Base-by-base conservation (phyloP, 306 rosid species). In the Rosa lucieae region DNA sequence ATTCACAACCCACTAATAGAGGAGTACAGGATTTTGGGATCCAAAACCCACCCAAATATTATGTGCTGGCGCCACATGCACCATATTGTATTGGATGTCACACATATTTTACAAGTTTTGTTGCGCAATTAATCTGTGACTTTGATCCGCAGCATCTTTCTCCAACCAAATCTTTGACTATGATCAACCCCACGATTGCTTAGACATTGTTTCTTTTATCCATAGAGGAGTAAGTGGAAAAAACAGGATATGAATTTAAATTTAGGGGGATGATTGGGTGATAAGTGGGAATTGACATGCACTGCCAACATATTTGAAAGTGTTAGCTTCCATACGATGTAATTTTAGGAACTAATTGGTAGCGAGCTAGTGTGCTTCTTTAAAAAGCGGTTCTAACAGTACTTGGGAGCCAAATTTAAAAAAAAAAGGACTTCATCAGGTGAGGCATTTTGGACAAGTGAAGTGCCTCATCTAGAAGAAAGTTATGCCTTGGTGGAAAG, bases 21-120 rank as follows among this genome's bases (percentile, higher is more conserved):
- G 71, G 79, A 61, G 67, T 21, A 61, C 71, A 63, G 46, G 79
- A 75, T 75, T 75, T 75, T 29, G 71, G 35, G 79, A 75, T 75
- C 79, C 15, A 29, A 75, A 44, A 61, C 70, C 47, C 79, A 75
- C 79, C 59, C n/a, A 75, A 75, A 15, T 18, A 66, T 61, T 21
- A 75, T 17, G 79, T 61, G 79, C 46, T 75, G 79, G 71, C 59
- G 10, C 32, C 79, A 23, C 58, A 62, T 75, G 71, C 58, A 75
- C 79, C 79, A 1, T 61, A 26, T 5, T 37, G 3, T 44, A 46
- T 62, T 75, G 79, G 58, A 62, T 62, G 58, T 35, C 58, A 44
- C 35, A 15, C 78, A 61, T 44, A 44, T 2, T 59, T 23, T 44
- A 61, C 32, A 61, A 46, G 39, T 43, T 65, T 66, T 17, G 44